Evolutionary conservation across 371 early-diverging fungal genomes (phyloP).

Genomic region (Zychaea mexicana): DNA sequence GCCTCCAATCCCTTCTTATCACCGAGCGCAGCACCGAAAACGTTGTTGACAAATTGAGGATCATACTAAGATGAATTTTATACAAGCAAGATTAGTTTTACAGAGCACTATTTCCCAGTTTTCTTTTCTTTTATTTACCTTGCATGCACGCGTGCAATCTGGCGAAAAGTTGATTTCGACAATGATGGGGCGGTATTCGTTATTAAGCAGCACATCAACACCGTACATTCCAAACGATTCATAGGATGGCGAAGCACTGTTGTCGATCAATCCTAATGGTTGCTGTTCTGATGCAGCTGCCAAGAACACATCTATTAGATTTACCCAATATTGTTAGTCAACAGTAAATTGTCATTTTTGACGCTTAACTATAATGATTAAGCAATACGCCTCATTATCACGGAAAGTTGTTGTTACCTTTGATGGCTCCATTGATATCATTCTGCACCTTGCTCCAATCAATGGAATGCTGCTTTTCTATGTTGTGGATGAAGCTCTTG

Average conservation of each 20-base stretch:
- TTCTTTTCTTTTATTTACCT: slow-evolving; percentile 38
- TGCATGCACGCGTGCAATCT: slow-evolving; percentile 59
- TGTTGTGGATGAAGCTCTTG: slow-evolving; percentile 58
- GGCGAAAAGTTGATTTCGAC: slow-evolving; percentile 61
- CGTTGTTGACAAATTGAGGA: slow-evolving; percentile 58
- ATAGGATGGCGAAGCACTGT: slow-evolving; percentile 19
- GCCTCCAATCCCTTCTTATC: slow-evolving; percentile 47
- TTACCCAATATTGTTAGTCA: not conserved
- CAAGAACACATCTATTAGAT: slow-evolving; percentile 39
- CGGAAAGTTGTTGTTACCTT: slow-evolving; percentile 31
- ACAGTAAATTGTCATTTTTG: not conserved
- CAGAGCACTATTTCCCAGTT: too few species aligned
- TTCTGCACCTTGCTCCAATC: slow-evolving; percentile 51
- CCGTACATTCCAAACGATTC: slow-evolving; percentile 59
- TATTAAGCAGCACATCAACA: slow-evolving; percentile 60
- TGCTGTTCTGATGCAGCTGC: slow-evolving; percentile 52
- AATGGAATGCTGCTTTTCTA: slow-evolving; percentile 57
- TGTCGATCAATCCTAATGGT: slow-evolving; percentile 44
- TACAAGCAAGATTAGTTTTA: not conserved
- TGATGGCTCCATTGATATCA: slow-evolving; percentile 54
- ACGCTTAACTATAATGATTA: too few species aligned
- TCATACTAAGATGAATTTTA: slow-evolving; percentile 34
- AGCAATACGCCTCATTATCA: too few species aligned
- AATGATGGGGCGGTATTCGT: slow-evolving; percentile 51
- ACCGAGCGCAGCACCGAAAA: slow-evolving; percentile 51